Base-by-base conservation (phyloP, 805 yeast genomes). In the Saccharomycopsis olivae region DNA sequence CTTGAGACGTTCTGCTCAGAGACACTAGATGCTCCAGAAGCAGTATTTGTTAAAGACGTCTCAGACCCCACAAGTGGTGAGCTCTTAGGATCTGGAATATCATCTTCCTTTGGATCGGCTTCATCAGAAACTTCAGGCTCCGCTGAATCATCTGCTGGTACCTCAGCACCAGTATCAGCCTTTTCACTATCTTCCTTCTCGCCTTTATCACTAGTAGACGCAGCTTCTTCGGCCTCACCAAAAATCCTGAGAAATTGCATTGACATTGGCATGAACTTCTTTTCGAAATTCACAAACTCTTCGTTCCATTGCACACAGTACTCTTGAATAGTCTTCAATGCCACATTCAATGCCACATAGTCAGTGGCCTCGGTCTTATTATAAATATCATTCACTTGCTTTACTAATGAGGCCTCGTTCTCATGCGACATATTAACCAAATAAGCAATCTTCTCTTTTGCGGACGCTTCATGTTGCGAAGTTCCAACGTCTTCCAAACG, bases 231-330 rank as follows among this genome's bases (percentile, higher is more conserved):
- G 18, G 35, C 35, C 14, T 21, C 21, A 34, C 30, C 37, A 18
- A 35, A 33, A 29, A 25, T 10, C 15, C 27, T 30, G 6, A 39
- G 23, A 27, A 39, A 31, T 33, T 39, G 37, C 17, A 29, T 11
- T 5, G 37, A 34, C 4, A 38, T 21, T 1, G 97, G 97, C 44
- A 89, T 68, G 53, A 71, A 92, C 16, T 68, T 68, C 33, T 69
- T 69, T 44, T 84, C 96, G 60, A 92, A 89, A 5, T 74, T 81
- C 28, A 74, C 69, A 51, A 92, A 87, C 42, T 80, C 94, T 17
- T 59, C 51, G 58, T 89, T 95, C 97, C 97, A 92, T 30, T 66
- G 71, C 17, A 85, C 87, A 2, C 94, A 88, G 21, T 78, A 61
- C 41, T 81, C 87, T 52, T 89, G 96, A 14, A 89, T 65, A 27